Conservation (phyloP, 345 rosid genomes). For the Pseudoturritis turrita region DNA sequence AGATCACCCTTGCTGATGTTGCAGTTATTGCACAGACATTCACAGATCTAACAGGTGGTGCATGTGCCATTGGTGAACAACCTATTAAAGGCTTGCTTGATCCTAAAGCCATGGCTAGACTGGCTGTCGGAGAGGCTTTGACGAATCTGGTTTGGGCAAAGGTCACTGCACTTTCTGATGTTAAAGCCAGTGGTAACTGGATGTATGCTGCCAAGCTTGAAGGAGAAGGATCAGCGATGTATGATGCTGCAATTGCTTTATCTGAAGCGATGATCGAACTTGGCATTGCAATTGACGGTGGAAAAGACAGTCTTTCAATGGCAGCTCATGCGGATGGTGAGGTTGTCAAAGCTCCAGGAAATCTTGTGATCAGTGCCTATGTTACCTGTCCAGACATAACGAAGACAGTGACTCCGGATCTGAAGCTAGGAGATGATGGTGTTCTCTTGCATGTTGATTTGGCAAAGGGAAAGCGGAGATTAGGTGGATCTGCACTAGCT, state of each 20-base stretch:
- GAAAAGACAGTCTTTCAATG: slow-evolving; percentile 94
- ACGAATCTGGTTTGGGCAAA: slow-evolving; percentile 95
- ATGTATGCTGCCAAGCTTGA: slow-evolving; percentile 98
- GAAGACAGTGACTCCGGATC: slow-evolving; percentile 84
- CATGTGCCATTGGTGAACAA: slow-evolving; percentile 92
- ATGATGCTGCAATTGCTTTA: slow-evolving; percentile 82
- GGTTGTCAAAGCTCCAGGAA: slow-evolving; percentile 93
- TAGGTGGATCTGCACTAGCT: slow-evolving; percentile 92
- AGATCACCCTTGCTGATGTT: slow-evolving; percentile 88
- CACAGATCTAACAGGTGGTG: slow-evolving; percentile 75
- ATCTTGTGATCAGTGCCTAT: slow-evolving; percentile 83
- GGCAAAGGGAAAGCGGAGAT: slow-evolving; percentile 73
- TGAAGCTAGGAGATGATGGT: slow-evolving; percentile 72
- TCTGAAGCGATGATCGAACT: slow-evolving; percentile 87
- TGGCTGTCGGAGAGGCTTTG: slow-evolving; percentile 91
- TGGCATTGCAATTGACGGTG: slow-evolving; percentile 96
- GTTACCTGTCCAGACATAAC: slow-evolving; percentile 88
- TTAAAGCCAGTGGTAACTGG: slow-evolving; percentile 96
- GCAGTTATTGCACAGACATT: slow-evolving; percentile 93
- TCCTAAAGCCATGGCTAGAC: slow-evolving; percentile 95
- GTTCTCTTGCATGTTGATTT: slow-evolving; percentile 74
- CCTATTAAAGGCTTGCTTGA: slow-evolving; percentile 81
- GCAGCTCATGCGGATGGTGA: slow-evolving; percentile 81
- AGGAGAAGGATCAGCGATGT: slow-evolving; percentile 95
- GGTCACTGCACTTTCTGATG: slow-evolving; percentile 81